phyloP scores from a whole-genome alignment of 176 grass and related monocot species.

The Triticum timopheevii region DNA sequence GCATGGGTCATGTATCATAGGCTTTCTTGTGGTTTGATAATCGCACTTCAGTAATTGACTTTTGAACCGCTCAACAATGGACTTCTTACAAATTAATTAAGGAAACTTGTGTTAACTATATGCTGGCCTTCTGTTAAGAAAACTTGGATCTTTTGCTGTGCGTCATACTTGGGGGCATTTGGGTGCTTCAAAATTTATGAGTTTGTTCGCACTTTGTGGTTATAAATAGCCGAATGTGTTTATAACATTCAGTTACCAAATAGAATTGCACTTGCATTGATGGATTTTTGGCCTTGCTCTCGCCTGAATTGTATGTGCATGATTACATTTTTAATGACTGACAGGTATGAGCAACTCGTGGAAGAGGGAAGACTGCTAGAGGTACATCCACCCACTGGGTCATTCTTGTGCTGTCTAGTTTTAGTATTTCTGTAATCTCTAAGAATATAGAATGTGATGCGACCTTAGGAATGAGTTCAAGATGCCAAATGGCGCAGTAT shows the following conservation, averaged over 20 bases:
- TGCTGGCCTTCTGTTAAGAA: neutral
- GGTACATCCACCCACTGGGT: constrained; percentile 44
- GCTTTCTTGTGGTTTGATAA: neutral
- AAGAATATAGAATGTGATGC: neutral
- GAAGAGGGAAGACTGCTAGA: constrained; percentile 90
- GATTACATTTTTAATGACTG: constrained; percentile 18
- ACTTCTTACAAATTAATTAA: neutral
- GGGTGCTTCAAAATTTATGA: neutral
- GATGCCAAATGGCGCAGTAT: neutral
- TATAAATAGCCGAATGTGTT: neutral
- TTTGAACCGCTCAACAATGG: neutral
- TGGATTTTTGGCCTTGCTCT: neutral
- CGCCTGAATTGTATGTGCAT: constrained; percentile 6
- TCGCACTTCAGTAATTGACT: neutral
- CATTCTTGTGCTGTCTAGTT: neutral
- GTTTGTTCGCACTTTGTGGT: neutral
- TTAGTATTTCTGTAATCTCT: neutral
- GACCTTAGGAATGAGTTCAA: neutral
- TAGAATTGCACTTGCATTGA: neutral
- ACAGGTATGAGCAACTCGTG: constrained; percentile 91
- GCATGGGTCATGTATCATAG: neutral
- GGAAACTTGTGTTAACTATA: neutral
- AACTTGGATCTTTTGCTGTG: neutral
- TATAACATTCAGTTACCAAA: neutral
- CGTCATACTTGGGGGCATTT: neutral